Percentiles rank a stretch among this genome's conserved stretches.
Evolutionary conservation across 805 yeast genomes (phyloP).

Genomic region (Schizosaccharomyces cryophilus): DNA sequence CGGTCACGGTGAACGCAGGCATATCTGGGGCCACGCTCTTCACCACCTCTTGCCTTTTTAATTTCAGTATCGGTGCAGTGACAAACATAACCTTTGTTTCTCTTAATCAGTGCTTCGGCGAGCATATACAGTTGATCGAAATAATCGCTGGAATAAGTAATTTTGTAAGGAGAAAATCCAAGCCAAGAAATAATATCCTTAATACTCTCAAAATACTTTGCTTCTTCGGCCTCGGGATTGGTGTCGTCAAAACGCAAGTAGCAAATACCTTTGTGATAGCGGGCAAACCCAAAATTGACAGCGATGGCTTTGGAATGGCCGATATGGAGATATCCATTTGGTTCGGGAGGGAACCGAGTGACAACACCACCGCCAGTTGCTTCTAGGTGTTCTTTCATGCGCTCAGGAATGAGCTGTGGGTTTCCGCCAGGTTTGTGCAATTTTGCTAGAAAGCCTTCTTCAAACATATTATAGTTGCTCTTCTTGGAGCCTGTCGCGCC

Average conservation of each 20-base stretch:
- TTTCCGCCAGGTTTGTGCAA: constrained; percentile 89
- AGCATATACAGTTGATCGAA: constrained; percentile 69
- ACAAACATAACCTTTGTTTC: constrained; percentile 69
- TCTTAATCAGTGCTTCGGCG: constrained; percentile 56
- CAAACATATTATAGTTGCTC: constrained; percentile 32
- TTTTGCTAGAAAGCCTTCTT: constrained; percentile 87
- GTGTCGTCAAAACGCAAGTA: constrained; percentile 91
- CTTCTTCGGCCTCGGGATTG: constrained; percentile 97
- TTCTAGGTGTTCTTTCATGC: constrained; percentile 55
- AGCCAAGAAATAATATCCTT: constrained; percentile 73
- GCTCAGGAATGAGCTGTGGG: constrained; percentile 69
- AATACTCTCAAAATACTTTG: constrained; percentile 64
- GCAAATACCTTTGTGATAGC: constrained; percentile 63
- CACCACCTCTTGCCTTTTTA: constrained; percentile 70
- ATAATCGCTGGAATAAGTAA: constrained; percentile 89
- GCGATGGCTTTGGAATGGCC: constrained; percentile 96
- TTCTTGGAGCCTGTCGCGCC: constrained; percentile 7
- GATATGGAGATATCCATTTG: constrained; percentile 89
- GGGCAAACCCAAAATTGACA: constrained; percentile 94
- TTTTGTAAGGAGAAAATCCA: constrained; percentile 80
- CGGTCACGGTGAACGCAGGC: constrained; percentile 58
- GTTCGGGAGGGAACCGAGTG: constrained; percentile 97
- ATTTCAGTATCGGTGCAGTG: constrained; percentile 84
- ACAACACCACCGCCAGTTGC: constrained; percentile 61
- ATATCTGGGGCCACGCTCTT: constrained; percentile 68